Evolutionary conservation across 2,329 filamentous ascomycete genomes (phyloP), one percentile per base, ranked within the genome.

Genomic region (Colletotrichum echinochloae): DNA sequence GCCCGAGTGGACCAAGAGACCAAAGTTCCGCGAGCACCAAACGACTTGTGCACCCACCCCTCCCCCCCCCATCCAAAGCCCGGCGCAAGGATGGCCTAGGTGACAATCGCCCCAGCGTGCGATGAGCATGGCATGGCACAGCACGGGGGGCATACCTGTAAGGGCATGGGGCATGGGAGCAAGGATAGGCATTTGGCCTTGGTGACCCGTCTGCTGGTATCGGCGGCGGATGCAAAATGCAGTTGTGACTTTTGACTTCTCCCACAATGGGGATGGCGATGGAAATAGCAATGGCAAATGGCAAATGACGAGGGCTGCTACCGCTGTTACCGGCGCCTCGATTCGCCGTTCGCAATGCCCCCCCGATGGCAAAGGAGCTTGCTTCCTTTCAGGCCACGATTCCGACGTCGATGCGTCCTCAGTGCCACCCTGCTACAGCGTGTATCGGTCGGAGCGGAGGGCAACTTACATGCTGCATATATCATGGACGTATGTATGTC

Each of bases 121-220:
- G 49, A 66, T 70, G 66, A 70, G 68, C 64, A 59, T 68, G 63
- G 67, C 67, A 66, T 56, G 64, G 67, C 56, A 55, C 55, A 61
- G 62, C 55, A 55, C 56, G 56, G 59, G 39, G 49, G 48, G n/a
- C n/a, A n/a, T n/a, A n/a, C n/a, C n/a, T n/a, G n/a, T n/a, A n/a
- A n/a, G n/a, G 56, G 44, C 56, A 44, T 33, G 28, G 46, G 33
- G 64, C 64, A 67, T 70, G 67, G 67, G 20, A 28, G 64, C 64
- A 70, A 67, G 67, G 67, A 41, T 69, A 55, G 49, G 56, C 55
- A 67, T 67, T 44, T n/a, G n/a, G 44, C 41, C 60, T 57, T 46
- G 51, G 51, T 57, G 57, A 56, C 63, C 52, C 57, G 44, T 64
- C 62, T 16, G 56, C 28, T 49, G 28, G 26, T 56, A 41, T 30